These are phyloP conservation scores for Coemansia sp. DNA, from an alignment of 192 early-diverging fungal species.

Conservation along the genomic window DNA sequence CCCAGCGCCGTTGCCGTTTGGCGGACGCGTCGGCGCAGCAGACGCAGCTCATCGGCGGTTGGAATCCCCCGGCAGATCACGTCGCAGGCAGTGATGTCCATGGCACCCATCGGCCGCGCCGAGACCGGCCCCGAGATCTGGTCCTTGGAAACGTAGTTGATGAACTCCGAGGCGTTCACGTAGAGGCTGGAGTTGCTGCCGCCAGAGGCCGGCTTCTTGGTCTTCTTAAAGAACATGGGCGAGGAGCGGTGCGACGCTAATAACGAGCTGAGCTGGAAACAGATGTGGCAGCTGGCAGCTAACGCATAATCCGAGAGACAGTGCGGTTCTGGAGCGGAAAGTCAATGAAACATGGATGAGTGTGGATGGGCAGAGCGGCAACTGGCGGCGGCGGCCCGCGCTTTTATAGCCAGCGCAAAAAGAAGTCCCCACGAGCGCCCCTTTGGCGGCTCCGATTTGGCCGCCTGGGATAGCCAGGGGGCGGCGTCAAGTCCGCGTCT, in stretches of 20 bases:
- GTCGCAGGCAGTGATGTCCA: constrained; percentile 51
- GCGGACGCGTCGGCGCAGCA: constrained; percentile 39
- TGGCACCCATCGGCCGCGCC: constrained; percentile 44
- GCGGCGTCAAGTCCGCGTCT: neutral
- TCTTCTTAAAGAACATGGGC: constrained; percentile 35
- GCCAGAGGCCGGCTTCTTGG: constrained; percentile 15
- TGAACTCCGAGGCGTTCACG: constrained; percentile 45
- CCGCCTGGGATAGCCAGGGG: neutral
- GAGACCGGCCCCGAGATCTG: constrained; percentile 48
- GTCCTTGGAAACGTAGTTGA: constrained; percentile 45
- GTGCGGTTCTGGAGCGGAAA: neutral
- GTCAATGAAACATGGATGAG: neutral
- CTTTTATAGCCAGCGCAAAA: neutral
- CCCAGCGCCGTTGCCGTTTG: constrained; percentile 39
- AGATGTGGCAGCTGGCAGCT: neutral
- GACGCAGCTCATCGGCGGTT: constrained; percentile 28
- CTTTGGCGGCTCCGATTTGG: neutral
- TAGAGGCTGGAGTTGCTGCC: constrained; percentile 14
- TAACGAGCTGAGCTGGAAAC: no score
- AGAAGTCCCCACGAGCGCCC: neutral
- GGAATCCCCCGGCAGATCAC: constrained; percentile 49
- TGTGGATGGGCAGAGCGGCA: neutral
- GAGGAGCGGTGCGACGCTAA: neutral
- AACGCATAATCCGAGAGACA: neutral
- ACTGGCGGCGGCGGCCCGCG: neutral